Base-by-base conservation (phyloP, 345 rosid species). In the Anastatica hierochuntica region DNA sequence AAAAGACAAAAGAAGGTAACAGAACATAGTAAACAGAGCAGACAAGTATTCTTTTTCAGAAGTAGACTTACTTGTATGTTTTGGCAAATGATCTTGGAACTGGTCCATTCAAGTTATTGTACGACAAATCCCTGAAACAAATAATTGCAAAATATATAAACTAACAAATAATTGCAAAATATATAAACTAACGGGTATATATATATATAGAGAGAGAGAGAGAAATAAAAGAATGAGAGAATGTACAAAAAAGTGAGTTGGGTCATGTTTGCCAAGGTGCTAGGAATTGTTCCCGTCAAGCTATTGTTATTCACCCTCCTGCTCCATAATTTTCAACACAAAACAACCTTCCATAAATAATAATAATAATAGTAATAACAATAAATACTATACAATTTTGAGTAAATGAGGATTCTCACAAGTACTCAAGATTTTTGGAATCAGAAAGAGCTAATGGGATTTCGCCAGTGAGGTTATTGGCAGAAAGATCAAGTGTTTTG, bases 261-360 rank as follows among this genome's bases (percentile, higher is more conserved):
- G 49, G 84, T 66, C 85, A 83, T 80, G 75, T 76, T 80, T 9
- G 78, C 80, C 69, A 92, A 71, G 54, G 88, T 69, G 15, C 76
- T 42, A 67, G 98, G 97, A 52, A 85, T 78, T 45, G 70, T 62
- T 66, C 88, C 97, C 24, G 76, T 34, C 31, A 92, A 71, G 43
- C 84, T 83, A 73, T 92, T 92, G 39, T 76, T 77, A 65, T 81
- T 83, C 62, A 92, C 59, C 75, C 87, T 78, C 84, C 97, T 88
- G 82, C 35, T 74, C 52, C 45, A 53, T 66, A 60, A 38, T 45
- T 67, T 53, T 60, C 59, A 58, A 43, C 30, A 57, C 35, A 63
- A 39, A 20, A 12, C 2, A 18, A 36, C 26, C 13, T 14, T 55
- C 43, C 41, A 59, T 59, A 36, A 52, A 29, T 36, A 48, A 14